phyloP scores from a whole-genome alignment of 2,329 filamentous ascomycete species.

The Coniochaeta sp. region DNA sequence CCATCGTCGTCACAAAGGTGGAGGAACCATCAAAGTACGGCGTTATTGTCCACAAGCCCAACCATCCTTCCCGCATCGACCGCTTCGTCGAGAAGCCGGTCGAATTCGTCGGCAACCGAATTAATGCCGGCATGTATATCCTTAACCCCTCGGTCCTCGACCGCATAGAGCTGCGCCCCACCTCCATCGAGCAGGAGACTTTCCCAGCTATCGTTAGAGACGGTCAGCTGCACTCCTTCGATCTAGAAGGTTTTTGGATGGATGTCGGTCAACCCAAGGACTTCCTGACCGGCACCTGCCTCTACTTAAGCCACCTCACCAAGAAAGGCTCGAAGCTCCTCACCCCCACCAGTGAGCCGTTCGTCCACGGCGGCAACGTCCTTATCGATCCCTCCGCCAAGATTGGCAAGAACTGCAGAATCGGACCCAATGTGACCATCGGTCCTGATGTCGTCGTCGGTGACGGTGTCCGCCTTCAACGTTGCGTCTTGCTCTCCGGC shows the following conservation, averaged over 20 bases:
- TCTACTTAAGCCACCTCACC: slow-evolving; percentile 87
- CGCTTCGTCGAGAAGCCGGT: slow-evolving; percentile 99
- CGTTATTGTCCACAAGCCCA: slow-evolving; percentile 95
- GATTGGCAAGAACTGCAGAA: slow-evolving; percentile 97
- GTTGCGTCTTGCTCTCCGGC: slow-evolving; percentile 80
- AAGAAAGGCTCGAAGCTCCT: slow-evolving; percentile 87
- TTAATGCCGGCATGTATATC: slow-evolving; percentile 98
- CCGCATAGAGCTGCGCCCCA: slow-evolving; percentile 92
- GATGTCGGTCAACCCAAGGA: slow-evolving; percentile 98
- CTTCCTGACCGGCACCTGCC: slow-evolving; percentile 90
- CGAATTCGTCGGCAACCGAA: slow-evolving; percentile 96
- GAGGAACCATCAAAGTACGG: slow-evolving; percentile 99
- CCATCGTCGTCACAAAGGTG: slow-evolving; percentile 97
- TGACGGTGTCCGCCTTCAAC: slow-evolving; percentile 88
- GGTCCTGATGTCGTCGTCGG: slow-evolving; percentile 88
- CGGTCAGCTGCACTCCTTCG: slow-evolving; percentile 88
- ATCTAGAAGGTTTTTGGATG: slow-evolving; percentile 99
- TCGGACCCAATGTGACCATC: slow-evolving; percentile 94
- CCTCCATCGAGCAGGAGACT: slow-evolving; percentile 97
- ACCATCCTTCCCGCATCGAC: slow-evolving; percentile 85
- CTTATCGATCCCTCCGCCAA: slow-evolving; percentile 89
- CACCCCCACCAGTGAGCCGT: slow-evolving; percentile 64
- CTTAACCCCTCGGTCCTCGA: slow-evolving; percentile 85
- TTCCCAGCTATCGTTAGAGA: slow-evolving; percentile 92
- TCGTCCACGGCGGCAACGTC: slow-evolving; percentile 89